Evolutionary conservation across 768 basidiomycete genomes (phyloP).

Genomic region (Jaapia argillacea): DNA sequence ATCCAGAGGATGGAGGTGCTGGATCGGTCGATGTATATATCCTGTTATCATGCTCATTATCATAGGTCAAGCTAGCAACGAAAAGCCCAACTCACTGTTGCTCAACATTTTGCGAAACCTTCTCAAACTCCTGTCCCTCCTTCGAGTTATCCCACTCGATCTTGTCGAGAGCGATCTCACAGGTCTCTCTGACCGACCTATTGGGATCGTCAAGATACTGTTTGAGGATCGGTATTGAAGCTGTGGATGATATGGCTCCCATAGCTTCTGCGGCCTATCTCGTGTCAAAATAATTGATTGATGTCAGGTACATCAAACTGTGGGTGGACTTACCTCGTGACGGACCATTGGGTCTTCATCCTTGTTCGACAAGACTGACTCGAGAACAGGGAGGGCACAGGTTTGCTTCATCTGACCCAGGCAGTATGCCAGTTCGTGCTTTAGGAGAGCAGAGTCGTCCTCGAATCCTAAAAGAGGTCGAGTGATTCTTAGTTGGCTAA

Average conservation of each 20-base stretch:
- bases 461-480: slow-evolving; percentile 64
- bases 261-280: slow-evolving; percentile 93
- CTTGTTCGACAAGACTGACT: slow-evolving; percentile 58
- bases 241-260: slow-evolving; percentile 75
- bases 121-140: slow-evolving; percentile 40
- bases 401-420: slow-evolving; percentile 81
- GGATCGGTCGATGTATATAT: slow-evolving; percentile 82
- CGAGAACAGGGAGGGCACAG: slow-evolving; percentile 70
- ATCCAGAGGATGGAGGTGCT: slow-evolving; percentile 66
- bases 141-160: slow-evolving; percentile 86
- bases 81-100: slow-evolving; percentile 15
- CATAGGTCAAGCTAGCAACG: not conserved
- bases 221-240: slow-evolving; percentile 58
- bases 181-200: slow-evolving; percentile 83
- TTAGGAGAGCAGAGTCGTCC: slow-evolving; percentile 83
- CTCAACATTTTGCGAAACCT: slow-evolving; percentile 26
- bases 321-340: slow-evolving; percentile 65
- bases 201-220: slow-evolving; percentile 66
- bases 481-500: no score
- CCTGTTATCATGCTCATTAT: slow-evolving; percentile 23
- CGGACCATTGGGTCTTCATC: slow-evolving; percentile 92
- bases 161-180: slow-evolving; percentile 93
- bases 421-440: slow-evolving; percentile 96
- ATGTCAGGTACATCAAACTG: not conserved
- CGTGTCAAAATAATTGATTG: not conserved